Percentiles rank a stretch among this genome's conserved stretches.
Evolutionary conservation across 2,329 filamentous ascomycete species (phyloP).

Genomic region (Penicillium sp.): DNA sequence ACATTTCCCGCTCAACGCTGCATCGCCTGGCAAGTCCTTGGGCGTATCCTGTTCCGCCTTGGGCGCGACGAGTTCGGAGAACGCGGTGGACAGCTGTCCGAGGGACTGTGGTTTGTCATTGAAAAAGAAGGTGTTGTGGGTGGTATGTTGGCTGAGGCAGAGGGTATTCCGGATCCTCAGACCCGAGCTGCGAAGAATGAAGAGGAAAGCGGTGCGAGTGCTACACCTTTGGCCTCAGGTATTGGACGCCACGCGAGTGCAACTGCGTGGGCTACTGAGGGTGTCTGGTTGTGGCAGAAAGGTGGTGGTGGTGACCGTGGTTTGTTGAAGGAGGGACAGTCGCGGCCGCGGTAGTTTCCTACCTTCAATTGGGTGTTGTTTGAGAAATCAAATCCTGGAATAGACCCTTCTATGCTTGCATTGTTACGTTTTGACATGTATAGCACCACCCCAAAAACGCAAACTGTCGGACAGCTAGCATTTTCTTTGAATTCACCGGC

Average conservation of each 20-base stretch:
- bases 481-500: background rate
- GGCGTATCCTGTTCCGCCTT: constrained; percentile 77
- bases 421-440: background rate
- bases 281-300: constrained; percentile 81
- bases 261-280: constrained; percentile 80
- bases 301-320: constrained; percentile 55
- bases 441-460: background rate
- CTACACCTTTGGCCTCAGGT: constrained; percentile 21
- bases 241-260: constrained; percentile 69
- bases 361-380: background rate
- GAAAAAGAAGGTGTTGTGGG: constrained; percentile 75
- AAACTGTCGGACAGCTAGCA: background rate
- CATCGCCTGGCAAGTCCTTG: constrained; percentile 86
- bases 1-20: constrained; percentile 84
- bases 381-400: background rate
- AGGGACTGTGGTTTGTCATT: constrained; percentile 78
- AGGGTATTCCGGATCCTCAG: constrained; percentile 48
- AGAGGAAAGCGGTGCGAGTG: background rate
- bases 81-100: constrained; percentile 62
- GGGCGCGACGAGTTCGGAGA: constrained; percentile 69
- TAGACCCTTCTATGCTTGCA: background rate
- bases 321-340: constrained; percentile 35
- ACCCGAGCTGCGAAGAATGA: constrained; percentile 1
- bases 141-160: constrained; percentile 72
- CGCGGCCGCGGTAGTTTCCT: constrained; percentile 25